Base-by-base conservation (phyloP, 257 asterid species). In the Scutellaria minor region DNA sequence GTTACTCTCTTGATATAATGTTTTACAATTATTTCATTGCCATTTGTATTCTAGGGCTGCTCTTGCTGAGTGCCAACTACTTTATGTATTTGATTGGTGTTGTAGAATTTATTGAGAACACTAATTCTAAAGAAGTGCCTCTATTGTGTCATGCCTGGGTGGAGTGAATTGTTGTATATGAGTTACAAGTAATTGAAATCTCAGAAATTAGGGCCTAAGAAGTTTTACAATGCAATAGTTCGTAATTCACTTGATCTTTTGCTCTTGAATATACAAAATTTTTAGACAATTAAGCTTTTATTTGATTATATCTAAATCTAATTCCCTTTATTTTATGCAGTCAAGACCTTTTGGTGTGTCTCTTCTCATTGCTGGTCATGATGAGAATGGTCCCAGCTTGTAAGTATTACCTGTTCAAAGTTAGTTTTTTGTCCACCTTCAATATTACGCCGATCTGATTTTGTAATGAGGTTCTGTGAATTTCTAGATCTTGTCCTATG, bases 281-380 rank as follows among this genome's bases (percentile, higher is more conserved):
- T 15, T 74, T 5, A 10, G 51, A 60, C 50, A 57, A 7, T 35
- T 4, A 55, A 6, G 24, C 40, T 73, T 44, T 22, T 42, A 48
- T 56, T 44, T 55, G 37, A 31, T 31, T 31, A 3, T 31, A 2
- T 31, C 37, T 79, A 27, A 77, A 47, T 67, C 6, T 44, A 15
- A 10, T n/a, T 39, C 24, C 41, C 54, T 56, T 52, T 6, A 0
- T 53, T 41, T 61, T 41, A 24, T 84, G 87, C 96, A 91, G 98
- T 93, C 97, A n/a, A 84, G 98, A 71, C 98, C 98, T 70, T 92
- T 92, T 78, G 98, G 98, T 10, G 97, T 92, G 13, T 92, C 98
- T 63, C 97, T 91, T 24, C 97, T 92, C 68, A 90, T 90, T 84
- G 98, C 98, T 84, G 96, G 97, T 77, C 96, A 92, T 12, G 98